A percentile compares a stretch with the other conserved stretches of the same genome.
These are phyloP conservation scores for Mallotus repandus DNA, from an alignment of 441 rosid genomes.

Conservation along the genomic window DNA sequence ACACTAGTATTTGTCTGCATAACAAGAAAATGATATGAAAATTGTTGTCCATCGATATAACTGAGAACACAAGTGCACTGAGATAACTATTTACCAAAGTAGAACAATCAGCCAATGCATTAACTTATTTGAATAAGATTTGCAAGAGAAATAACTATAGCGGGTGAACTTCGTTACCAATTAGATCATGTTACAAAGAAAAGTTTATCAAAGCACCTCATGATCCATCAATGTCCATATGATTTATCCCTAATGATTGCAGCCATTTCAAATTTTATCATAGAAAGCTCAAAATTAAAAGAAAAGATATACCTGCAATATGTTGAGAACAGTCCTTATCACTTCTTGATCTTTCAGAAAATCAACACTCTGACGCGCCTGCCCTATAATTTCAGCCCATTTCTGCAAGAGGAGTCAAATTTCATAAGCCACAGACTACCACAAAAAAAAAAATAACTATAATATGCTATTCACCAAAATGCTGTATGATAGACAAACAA, in stretches of 20 bases:
- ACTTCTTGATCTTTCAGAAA: conserved; percentile 91
- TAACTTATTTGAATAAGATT: neutral
- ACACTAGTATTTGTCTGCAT: conserved; percentile 99
- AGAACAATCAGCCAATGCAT: neutral
- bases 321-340: conserved; percentile 89
- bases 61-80: too few species aligned
- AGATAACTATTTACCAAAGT: neutral
- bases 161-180: neutral
- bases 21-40: conserved; percentile 16
- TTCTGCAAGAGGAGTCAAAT: conserved; percentile 52
- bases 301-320: conserved; percentile 66
- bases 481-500: neutral
- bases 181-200: neutral
- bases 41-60: neutral
- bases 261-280: neutral
- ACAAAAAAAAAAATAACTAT: neutral
- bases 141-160: neutral
- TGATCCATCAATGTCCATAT: neutral
- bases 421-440: neutral
- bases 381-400: conserved; percentile 97
- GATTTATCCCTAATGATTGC: neutral
- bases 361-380: conserved; percentile 99
- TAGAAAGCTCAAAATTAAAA: neutral
- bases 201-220: neutral
- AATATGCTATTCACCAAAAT: neutral